These are phyloP conservation scores for Pseudoperonospora humuli DNA, from an alignment of 352 stramenopile genomes.

Conservation along the genomic window DNA sequence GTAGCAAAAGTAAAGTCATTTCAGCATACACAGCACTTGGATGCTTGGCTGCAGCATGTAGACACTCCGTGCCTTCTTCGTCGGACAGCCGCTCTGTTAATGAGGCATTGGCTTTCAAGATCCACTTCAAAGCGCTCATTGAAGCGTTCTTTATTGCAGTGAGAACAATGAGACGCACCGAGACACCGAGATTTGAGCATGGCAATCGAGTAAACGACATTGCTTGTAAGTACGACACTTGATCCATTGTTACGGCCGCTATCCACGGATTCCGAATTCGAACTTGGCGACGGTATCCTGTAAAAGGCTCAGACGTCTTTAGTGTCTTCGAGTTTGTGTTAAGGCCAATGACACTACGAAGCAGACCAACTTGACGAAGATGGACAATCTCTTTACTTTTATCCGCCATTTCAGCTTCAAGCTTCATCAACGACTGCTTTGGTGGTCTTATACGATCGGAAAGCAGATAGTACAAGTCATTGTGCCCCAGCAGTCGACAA, in stretches of 20 bases:
- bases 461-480: too few relatives aligned
- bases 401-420: too few relatives aligned
- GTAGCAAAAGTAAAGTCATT: constrained; percentile 38
- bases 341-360: too few relatives aligned
- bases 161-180: constrained; percentile 11
- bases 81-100: constrained; percentile 6
- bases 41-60: constrained; percentile 18
- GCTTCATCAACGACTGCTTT: too few relatives aligned
- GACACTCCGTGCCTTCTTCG: constrained; percentile 13
- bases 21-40: constrained; percentile 24
- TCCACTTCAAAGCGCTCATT: constrained; percentile 35
- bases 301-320: too few relatives aligned
- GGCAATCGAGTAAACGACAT: constrained; percentile 4
- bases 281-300: background rate
- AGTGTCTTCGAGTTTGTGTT: too few relatives aligned
- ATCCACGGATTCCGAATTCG: constrained; percentile 5
- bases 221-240: constrained; percentile 29
- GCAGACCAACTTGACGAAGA: too few relatives aligned
- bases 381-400: too few relatives aligned
- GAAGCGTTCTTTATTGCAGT: constrained; percentile 23
- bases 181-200: background rate
- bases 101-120: constrained; percentile 14
- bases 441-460: too few relatives aligned
- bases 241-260: constrained; percentile 19
- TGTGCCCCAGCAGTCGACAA: too few relatives aligned